Evolutionary conservation across 2,329 filamentous ascomycete genomes (phyloP), one percentile per base, ranked within the genome.

Genomic region (Coniosporium tulheliwenetii): DNA sequence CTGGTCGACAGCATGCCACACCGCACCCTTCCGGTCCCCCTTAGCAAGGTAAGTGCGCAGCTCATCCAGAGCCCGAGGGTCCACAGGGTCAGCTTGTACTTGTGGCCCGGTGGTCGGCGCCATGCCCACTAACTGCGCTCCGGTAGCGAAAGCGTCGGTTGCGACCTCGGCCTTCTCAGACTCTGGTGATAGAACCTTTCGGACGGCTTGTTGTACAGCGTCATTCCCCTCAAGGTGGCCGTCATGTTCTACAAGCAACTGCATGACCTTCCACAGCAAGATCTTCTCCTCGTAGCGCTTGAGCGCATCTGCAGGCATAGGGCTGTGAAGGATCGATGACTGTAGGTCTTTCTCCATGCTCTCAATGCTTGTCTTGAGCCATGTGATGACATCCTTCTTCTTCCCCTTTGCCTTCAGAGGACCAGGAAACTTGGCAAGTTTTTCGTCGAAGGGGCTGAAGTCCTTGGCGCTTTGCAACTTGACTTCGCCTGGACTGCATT

Each of bases 1-100:
- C 58, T 87, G 86, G 58, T 98, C 91, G 30, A 86, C 89, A 4
- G 91, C 87, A 47, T 81, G 71, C 89, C 89, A 96, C 0, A 93
- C 83, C 5, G 91, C 91, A 49, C 87, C 85, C 53, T 95, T 86
- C 15, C 86, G 76, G 37, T 96, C 80, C 8, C 93, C 91, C 41
- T 75, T 67, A 8, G 93, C 68, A 4, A 98, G 70, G 51, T 77
- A 70, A 37, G 71, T 77, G 26, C 84, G 80, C 37, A 96, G 70
- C 43, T 78, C 71, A 44, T 85, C 77, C 33, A 93, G 65, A 4
- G 78, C 74, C 1, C 71, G 67, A 5, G 77, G 65, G 58, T 93
- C 82, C 2, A 81, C 70, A 4, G 77, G 69, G 44, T 94, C 85
- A 12, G 43, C 47, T 39, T 39, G 37, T 12, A 37, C n/a, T 2